Base-by-base conservation (phyloP, 805 yeast species). In the Scheffersomyces stipitis region DNA sequence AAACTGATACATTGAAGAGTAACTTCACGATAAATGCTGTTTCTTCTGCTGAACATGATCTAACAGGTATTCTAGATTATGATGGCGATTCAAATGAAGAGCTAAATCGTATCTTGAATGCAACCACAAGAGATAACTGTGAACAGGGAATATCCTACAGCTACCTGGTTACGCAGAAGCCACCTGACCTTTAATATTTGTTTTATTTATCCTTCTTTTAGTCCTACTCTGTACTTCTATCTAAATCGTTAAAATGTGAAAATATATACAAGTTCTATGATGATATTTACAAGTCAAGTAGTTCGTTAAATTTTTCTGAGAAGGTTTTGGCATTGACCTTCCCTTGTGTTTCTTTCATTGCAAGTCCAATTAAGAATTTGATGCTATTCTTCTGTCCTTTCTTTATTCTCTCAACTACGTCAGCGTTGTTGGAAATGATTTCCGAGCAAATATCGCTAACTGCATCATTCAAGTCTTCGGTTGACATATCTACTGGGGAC, bases 281-380 rank as follows among this genome's bases (percentile, higher is more conserved):
- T 20, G 24, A 24, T 36, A 33, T 13, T 20, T 20, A 20, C 24
- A 20, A 20, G 7, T 44, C 28, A 13, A 60, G 38, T 15, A 62
- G 36, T 18, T 47, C 42, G 8, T 45, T 42, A 27, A 68, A 64
- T 34, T 49, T 59, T 17, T 37, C 35, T 15, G 54, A 56, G 23
- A 52, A 63, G 46, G 22, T 46, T 31, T 44, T 58, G 10, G 73
- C 72, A 44, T 45, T 59, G 18, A 75, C 65, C 41, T 65, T 73
- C 3, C 97, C 97, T 46, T 81, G 84, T 2, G 87, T 76, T 37
- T 72, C 65, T 50, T 80, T 78, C 96, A 93, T 87, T 14, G 88
- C 95, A 53, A 77, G 78, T 1, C 97, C 98, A 3, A 93, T 73
- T 38, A 93, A 66, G 51, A 69, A 86, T 50, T 88, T 86, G n/a